Evolutionary conservation across 2,329 filamentous ascomycete species (phyloP).

Genomic region (Fusarium sp.): DNA sequence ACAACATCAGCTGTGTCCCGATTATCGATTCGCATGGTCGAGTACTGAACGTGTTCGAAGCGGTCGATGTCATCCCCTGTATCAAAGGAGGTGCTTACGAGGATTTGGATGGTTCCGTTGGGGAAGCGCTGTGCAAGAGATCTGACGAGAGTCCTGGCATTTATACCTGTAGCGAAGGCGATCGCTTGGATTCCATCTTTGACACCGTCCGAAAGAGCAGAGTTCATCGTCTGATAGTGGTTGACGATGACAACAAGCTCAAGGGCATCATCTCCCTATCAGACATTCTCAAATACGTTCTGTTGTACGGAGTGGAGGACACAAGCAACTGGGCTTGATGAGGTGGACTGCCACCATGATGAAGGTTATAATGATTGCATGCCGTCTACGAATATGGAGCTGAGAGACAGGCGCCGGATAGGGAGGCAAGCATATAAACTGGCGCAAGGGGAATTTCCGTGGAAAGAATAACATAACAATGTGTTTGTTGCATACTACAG

Average conservation of each 20-base stretch:
- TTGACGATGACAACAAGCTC: slow-evolving; percentile 88
- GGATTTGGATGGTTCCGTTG: slow-evolving; percentile 85
- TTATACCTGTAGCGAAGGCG: slow-evolving; percentile 92
- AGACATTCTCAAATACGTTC: slow-evolving; percentile 94
- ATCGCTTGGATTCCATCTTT: slow-evolving; percentile 94
- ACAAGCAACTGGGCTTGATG: slow-evolving; percentile 39
- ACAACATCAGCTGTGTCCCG: slow-evolving; percentile 94
- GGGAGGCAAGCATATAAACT: slow-evolving; percentile 41
- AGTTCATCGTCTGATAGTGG: slow-evolving; percentile 91
- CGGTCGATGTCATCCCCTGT: slow-evolving; percentile 94
- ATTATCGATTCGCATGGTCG: slow-evolving; percentile 82
- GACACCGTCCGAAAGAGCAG: slow-evolving; percentile 95
- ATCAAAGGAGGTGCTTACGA: slow-evolving; percentile 96
- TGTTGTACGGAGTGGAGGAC: slow-evolving; percentile 80
- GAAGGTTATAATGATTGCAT: slow-evolving; percentile 43
- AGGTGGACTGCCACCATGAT: slow-evolving; percentile 9
- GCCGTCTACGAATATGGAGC: slow-evolving; percentile 30
- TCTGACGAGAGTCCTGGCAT: slow-evolving; percentile 95
- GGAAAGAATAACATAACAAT: slow-evolving; percentile 43
- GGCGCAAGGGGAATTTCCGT: slow-evolving; percentile 40
- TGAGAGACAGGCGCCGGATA: slow-evolving; percentile 17
- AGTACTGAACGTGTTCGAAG: slow-evolving; percentile 96
- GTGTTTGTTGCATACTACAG: slow-evolving; percentile 39
- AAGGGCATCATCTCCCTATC: slow-evolving; percentile 92
- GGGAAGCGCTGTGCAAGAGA: slow-evolving; percentile 87